Percentiles rank a stretch among this genome's conserved stretches.
Evolutionary conservation across 441 rosid genomes (phyloP).

Genomic region (Populus tomentosa): DNA sequence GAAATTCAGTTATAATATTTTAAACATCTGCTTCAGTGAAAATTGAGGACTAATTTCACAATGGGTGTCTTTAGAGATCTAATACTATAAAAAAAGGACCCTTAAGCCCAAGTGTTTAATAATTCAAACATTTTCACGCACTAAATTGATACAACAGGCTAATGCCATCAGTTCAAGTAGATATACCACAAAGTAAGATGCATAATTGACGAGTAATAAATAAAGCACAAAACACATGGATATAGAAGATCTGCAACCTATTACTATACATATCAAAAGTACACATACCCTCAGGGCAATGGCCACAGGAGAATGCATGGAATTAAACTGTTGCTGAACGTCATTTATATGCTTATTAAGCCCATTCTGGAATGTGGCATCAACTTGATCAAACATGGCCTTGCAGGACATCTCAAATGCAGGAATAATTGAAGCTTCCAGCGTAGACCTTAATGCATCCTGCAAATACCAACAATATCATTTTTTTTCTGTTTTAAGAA

Average conservation of each 20-base stretch:
- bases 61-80: background rate
- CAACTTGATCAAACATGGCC: slow-evolving; percentile 73
- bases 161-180: background rate
- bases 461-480: slow-evolving; percentile 26
- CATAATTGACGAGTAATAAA: background rate
- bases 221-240: background rate
- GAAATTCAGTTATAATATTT: too few species aligned
- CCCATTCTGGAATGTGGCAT: slow-evolving; percentile 60
- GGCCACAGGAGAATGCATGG: slow-evolving; percentile 54
- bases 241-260: background rate
- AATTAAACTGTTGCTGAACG: slow-evolving; percentile 63
- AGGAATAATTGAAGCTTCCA: slow-evolving; percentile 69
- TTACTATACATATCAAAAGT: background rate
- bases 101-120: background rate
- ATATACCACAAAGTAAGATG: background rate
- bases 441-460: slow-evolving; percentile 61
- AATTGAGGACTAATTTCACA: background rate
- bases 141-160: background rate
- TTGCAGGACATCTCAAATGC: slow-evolving; percentile 81
- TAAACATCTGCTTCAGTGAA: background rate
- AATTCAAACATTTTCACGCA: background rate
- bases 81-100: background rate
- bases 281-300: slow-evolving; percentile 51
- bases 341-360: slow-evolving; percentile 44
- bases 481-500: slow-evolving; percentile 1